Percentiles rank a stretch among this genome's conserved stretches.
Conservation (phyloP, 2,329 filamentous ascomycete genomes). For the Colletotrichum magnum region DNA sequence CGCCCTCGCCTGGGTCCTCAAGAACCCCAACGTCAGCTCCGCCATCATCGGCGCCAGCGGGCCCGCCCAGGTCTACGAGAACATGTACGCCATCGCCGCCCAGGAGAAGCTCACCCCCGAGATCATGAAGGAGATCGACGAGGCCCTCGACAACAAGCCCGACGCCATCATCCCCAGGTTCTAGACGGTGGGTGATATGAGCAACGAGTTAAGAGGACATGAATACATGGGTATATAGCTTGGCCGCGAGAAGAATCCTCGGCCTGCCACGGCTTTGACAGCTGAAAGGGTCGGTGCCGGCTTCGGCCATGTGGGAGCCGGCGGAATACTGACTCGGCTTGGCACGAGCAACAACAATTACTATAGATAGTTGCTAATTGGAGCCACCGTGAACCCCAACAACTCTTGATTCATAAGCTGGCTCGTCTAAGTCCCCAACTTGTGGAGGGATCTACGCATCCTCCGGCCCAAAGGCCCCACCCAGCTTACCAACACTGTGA, state of each 20-base stretch:
- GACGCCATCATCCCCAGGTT: slow-evolving; percentile 55
- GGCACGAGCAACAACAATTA: no score
- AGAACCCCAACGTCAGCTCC: slow-evolving; percentile 72
- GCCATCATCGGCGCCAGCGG: slow-evolving; percentile 74
- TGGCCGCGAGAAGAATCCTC: background rate
- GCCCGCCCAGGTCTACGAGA: slow-evolving; percentile 72
- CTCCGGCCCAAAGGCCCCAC: background rate
- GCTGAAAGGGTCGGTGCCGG: no score
- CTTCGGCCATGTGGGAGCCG: no score
- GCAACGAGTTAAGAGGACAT: background rate
- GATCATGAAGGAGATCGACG: slow-evolving; percentile 72
- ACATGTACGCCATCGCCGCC: slow-evolving; percentile 65
- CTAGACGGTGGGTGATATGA: slow-evolving; percentile 33
- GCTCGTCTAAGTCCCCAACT: background rate
- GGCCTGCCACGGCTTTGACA: no score
- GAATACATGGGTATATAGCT: background rate
- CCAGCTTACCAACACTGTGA: background rate
- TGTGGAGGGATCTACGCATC: slow-evolving; percentile 3
- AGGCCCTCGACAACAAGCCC: slow-evolving; percentile 71
- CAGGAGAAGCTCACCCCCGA: slow-evolving; percentile 71
- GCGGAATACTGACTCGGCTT: no score
- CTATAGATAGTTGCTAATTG: no score
- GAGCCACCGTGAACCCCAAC: no score
- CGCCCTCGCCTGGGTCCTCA: slow-evolving; percentile 74
- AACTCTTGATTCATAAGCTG: background rate